Conservation (phyloP, 2,329 filamentous ascomycete genomes). For the Xylariales sp. region DNA sequence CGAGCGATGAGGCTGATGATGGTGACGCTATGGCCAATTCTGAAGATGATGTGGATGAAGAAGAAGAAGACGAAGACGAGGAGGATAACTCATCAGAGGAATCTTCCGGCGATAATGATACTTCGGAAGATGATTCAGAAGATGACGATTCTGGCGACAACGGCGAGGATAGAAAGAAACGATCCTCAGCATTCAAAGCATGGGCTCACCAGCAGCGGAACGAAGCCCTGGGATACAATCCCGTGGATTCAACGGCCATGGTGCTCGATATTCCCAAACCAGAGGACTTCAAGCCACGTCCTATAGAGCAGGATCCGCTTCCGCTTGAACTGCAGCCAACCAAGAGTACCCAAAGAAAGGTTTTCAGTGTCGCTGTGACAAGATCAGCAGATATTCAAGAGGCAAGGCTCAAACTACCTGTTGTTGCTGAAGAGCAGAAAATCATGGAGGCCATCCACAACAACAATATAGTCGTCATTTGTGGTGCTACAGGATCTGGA, state of each 20-base stretch:
- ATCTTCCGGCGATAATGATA: slow-evolving; percentile 24
- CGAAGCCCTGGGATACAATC: slow-evolving; percentile 66
- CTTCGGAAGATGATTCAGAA: slow-evolving; percentile 27
- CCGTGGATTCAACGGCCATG: slow-evolving; percentile 37
- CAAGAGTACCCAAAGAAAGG: slow-evolving; percentile 60
- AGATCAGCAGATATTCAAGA: slow-evolving; percentile 72
- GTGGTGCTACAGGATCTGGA: slow-evolving; percentile 91
- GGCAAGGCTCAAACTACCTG: slow-evolving; percentile 73
- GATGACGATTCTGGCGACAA: slow-evolving; percentile 21
- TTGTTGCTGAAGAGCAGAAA: slow-evolving; percentile 92
- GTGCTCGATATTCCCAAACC: slow-evolving; percentile 50
- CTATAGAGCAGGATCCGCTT: slow-evolving; percentile 66
- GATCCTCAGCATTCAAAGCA: slow-evolving; percentile 75
- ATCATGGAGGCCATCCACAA: slow-evolving; percentile 98
- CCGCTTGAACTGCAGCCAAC: slow-evolving; percentile 62
- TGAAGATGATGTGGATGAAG: slow-evolving; percentile 26
- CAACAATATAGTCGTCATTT: slow-evolving; percentile 84
- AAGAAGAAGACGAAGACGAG: slow-evolving; percentile 27
- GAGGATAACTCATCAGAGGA: slow-evolving; percentile 27
- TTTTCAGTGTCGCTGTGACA: slow-evolving; percentile 68
- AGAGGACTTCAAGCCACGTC: slow-evolving; percentile 62
- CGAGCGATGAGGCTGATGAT: slow-evolving; percentile 38
- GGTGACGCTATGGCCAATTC: slow-evolving; percentile 26
- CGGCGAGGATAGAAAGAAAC: slow-evolving; percentile 29
- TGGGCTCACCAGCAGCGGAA: slow-evolving; percentile 90